Base-by-base conservation (phyloP, 805 yeast species). In the Pichia nanzhaoensis region DNA sequence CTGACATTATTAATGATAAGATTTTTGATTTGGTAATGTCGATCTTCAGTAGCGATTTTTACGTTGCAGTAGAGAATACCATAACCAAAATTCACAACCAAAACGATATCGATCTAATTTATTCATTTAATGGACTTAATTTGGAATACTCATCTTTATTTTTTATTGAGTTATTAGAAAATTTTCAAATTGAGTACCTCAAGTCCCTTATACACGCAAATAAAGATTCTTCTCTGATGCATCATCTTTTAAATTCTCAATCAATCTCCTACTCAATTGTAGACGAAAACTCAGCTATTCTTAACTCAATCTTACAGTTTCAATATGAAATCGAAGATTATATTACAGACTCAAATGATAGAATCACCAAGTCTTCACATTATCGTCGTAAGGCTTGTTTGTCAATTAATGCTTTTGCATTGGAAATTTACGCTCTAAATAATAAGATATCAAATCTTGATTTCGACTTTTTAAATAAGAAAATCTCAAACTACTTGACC, bases 351-450 rank as follows among this genome's bases (percentile, higher is more conserved):
- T 55, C 58, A 5, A 50, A 57, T 9, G 63, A 59, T 31, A 55
- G 53, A 37, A 45, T 59, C 17, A 53, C 52, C 2, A 47, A 54
- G 1, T 55, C 62, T 1, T 52, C 60, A 9, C 49, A 48, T 37
- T 53, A 54, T 30, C 59, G 65, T 48, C 48, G 66, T 49, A 48
- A 49, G 37, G 48, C 55, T 18, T 55, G 56, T 28, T 57, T 52
- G 28, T 45, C 54, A 14, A 49, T 58, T 35, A 49, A 46, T 38
- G 54, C 59, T 4, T 47, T 49, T 43, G 74, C 77, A 19, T 63
- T 84, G 30, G 82, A 83, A 57, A 71, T 81, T n/a, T 69, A 85
- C 7, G 73, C 79, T 6, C 72, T 78, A 17, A 82, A 84, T 9
- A 66, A 71, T 44, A 61, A 70, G 24, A 64, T 73, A 19, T 76